phyloP scores from a whole-genome alignment of 2,329 filamentous ascomycete species.

The Fusarium sp. region DNA sequence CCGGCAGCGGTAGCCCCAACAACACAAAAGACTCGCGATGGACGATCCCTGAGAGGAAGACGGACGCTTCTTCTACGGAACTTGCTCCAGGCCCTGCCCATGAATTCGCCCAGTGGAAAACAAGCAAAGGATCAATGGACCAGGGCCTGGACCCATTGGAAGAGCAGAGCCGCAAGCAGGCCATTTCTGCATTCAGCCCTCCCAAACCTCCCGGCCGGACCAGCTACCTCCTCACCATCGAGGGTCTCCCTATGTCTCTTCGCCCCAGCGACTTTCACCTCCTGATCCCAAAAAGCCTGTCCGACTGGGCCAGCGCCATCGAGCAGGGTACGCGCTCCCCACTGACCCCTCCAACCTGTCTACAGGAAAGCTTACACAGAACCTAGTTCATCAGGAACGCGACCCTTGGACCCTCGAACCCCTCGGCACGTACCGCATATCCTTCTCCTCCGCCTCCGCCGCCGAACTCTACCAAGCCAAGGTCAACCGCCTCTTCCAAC shows the following conservation, averaged over 20 bases:
- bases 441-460: slow-evolving; percentile 74
- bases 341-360: too few species aligned
- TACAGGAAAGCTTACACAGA: slow-evolving; percentile 15
- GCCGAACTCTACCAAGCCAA: slow-evolving; percentile 72
- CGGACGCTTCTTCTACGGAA: background rate
- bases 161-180: slow-evolving; percentile 2
- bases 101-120: slow-evolving; percentile 11
- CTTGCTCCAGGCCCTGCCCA: background rate
- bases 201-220: background rate
- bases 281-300: slow-evolving; percentile 75
- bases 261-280: slow-evolving; percentile 80
- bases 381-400: slow-evolving; percentile 73
- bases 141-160: background rate
- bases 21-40: background rate
- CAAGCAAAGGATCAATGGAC: background rate
- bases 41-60: background rate
- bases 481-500: slow-evolving; percentile 53
- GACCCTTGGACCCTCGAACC: slow-evolving; percentile 75
- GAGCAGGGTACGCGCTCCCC: slow-evolving; percentile 62
- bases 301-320: slow-evolving; percentile 77
- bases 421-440: slow-evolving; percentile 76
- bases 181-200: background rate
- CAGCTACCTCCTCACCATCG: slow-evolving; percentile 68
- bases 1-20: too few species aligned
- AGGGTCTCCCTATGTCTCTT: slow-evolving; percentile 72